Base-by-base conservation (phyloP, 805 yeast species). In the Monosporozyma yasuniensis region DNA sequence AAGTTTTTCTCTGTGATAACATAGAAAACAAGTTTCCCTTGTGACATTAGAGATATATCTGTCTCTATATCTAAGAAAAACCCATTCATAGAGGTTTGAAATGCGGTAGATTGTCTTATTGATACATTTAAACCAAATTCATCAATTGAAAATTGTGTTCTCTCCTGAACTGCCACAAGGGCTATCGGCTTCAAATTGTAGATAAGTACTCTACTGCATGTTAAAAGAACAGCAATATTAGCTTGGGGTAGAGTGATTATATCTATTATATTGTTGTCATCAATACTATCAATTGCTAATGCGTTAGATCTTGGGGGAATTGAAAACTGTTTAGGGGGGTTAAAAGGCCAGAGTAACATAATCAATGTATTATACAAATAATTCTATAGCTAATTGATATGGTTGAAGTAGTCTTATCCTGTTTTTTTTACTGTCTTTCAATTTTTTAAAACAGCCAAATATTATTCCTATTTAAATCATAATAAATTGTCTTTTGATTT, bases 121-220 rank as follows among this genome's bases (percentile, higher is more conserved):
- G 54, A 50, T 42, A 45, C 50, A 46, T 66, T 67, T 7, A 32
- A 32, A n/a, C 71, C 71, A 50, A 64, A 64, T 23, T 63, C 64
- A 6, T 48, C 44, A 7, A 67, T 32, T 1, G 71, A 65, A 7
- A 56, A 56, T 11, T 16, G 42, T 2, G 65, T 57, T 44, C 71
- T 56, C 37, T 59, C 64, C 46, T 64, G 66, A 11, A 58, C 54
- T 5, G 67, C 60, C 3, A 66, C 58, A 10, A 65, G 51, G 2
- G 68, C 69, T 48, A 62, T 45, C 23, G 71, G 71, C 49, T 64
- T 67, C 42, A 56, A 53, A 48, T 67, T 64, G 47, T 67, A 67
- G 8, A 63, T 51, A 21, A 65, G 48, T 4, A 66, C 57, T 47
- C 68, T 56, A 3, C 58, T 55, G 8, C 58, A 52, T 3, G 69